Base-by-base conservation (phyloP, 208 protist species). In the Lotmaria passim region DNA sequence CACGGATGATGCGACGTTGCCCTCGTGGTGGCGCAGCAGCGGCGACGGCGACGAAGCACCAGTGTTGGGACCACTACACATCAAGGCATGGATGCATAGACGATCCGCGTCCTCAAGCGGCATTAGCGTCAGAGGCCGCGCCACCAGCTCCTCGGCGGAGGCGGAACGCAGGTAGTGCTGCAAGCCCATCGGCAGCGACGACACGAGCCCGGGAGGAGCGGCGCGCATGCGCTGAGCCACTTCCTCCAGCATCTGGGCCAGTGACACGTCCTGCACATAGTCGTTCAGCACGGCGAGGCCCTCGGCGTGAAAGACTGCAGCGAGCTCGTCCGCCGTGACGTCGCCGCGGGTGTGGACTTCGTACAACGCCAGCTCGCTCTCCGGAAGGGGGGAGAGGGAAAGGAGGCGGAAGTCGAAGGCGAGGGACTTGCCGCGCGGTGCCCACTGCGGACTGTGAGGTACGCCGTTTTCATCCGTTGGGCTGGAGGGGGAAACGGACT, bases 281-380 rank as follows among this genome's bases (percentile, higher is more conserved):
- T 95, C 90, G 47, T 95, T 93, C 24, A 91, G 5, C 33, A 93
- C 87, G 26, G 38, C 26, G 28, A 91, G 79, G 12, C 84, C 83
- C 43, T 86, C 64, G 0, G 81, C 79, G 3, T 81, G 75, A 67
- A 95, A 95, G 17, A 88, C 61, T 0, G 83, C 74, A 3, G 73
- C 72, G 5, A 95, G 65, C 64, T 95, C 90, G 41, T 95, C 90
- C 1, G 86, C 74, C 1, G 83, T 84, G 17, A 63, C 68, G 57
- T 84, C 58, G 28, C 74, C 77, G 44, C 61, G 77, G 10, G 64
- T 69, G 46, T 62, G 64, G 33, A 94, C 82, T 48, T 94, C 86
- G 74, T 92, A 94, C 23, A 94, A 50, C 0, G 84, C 89, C 36
- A 82, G 12, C 12, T 86, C 75, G 43, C 79, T 83, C 11, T 48